phyloP scores from a whole-genome alignment of 805 yeast species.

The Torulaspora delbrueckii region DNA sequence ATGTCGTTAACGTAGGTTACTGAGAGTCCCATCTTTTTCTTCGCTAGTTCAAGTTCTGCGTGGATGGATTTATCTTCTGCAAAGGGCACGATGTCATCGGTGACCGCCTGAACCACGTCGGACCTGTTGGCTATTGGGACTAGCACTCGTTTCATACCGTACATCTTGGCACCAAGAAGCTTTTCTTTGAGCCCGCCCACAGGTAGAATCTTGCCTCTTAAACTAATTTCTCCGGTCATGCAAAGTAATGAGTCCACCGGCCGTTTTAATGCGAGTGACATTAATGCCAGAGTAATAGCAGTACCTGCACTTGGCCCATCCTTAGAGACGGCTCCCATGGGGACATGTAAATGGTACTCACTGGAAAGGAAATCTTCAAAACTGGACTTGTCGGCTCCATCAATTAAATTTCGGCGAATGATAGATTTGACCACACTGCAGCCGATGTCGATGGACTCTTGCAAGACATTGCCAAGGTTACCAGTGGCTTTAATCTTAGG shows the following conservation, averaged over 20 bases:
- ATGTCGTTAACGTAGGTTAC: slow-evolving; percentile 68
- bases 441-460: slow-evolving; percentile 79
- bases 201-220: slow-evolving; percentile 71
- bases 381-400: slow-evolving; percentile 32
- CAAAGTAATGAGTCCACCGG: slow-evolving; percentile 53
- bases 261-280: slow-evolving; percentile 63
- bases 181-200: slow-evolving; percentile 82
- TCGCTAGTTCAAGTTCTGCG: slow-evolving; percentile 27
- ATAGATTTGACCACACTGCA: slow-evolving; percentile 64
- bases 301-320: slow-evolving; percentile 53
- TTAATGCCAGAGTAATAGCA: slow-evolving; percentile 73
- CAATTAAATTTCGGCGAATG: slow-evolving; percentile 35
- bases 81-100: slow-evolving; percentile 31
- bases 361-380: slow-evolving; percentile 45
- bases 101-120: slow-evolving; percentile 60
- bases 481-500: slow-evolving; percentile 66
- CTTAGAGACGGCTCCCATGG: slow-evolving; percentile 60
- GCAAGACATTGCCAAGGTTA: slow-evolving; percentile 70
- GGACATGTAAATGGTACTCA: slow-evolving; percentile 67
- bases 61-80: slow-evolving; percentile 5
- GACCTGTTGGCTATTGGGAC: slow-evolving; percentile 67
- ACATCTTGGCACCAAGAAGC: slow-evolving; percentile 71
- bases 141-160: slow-evolving; percentile 56
- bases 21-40: slow-evolving; percentile 52
- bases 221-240: slow-evolving; percentile 83